A percentile compares a stretch with the other conserved stretches of the same genome.
These are phyloP conservation scores for Eucalyptus curtisii DNA, from an alignment of 345 rosid genomes.

Conservation along the genomic window DNA sequence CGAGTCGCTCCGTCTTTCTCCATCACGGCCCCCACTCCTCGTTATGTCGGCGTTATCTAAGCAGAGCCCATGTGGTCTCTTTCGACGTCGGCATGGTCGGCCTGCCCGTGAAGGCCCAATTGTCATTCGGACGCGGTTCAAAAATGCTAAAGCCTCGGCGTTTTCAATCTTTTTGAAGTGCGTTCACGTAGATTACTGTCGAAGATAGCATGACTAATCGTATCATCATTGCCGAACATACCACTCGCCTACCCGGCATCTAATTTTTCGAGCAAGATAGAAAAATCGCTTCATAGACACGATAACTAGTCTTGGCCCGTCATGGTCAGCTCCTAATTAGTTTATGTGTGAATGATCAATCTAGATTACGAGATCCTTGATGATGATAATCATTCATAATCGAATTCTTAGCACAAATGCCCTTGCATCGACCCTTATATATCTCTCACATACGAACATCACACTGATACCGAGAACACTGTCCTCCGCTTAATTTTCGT, in stretches of 20 bases:
- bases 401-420: not conserved
- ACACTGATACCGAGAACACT: fast-evolving
- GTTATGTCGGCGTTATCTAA: not conserved
- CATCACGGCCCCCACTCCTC: not conserved
- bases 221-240: not conserved
- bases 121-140: not conserved
- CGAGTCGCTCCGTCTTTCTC: too few relatives aligned
- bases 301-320: not conserved
- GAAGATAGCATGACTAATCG: not conserved
- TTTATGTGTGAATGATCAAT: not conserved
- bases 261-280: not conserved
- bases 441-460: not conserved
- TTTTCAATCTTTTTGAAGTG: too few relatives aligned
- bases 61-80: not conserved
- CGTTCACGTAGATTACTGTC: not conserved
- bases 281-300: not conserved
- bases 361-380: fast-evolving
- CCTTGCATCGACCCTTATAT: not conserved
- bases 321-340: fast-evolving
- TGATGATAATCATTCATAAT: not conserved
- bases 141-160: too few relatives aligned
- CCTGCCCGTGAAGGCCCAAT: not conserved
- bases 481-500: fast-evolving
- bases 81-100: not conserved
- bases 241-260: not conserved